Evolutionary conservation across 2,329 filamentous ascomycete genomes (phyloP).

Genomic region (Acrocalymma vagum): DNA sequence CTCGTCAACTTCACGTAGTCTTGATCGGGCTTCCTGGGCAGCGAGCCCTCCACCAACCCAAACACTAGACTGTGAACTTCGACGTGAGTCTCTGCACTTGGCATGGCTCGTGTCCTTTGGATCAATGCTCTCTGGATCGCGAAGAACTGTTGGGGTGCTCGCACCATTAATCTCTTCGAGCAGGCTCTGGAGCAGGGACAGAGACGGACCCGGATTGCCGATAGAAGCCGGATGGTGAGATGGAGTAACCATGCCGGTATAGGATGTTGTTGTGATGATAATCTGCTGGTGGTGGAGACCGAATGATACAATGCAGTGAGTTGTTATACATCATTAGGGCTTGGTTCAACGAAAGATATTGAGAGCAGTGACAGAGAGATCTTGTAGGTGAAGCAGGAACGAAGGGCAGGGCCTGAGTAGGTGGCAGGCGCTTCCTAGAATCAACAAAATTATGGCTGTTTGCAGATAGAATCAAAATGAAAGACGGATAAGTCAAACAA

Average conservation of each 20-base stretch:
- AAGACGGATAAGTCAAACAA: neutral
- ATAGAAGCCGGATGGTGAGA: conserved; percentile 10
- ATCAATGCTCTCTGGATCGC: neutral
- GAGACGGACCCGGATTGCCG: conserved; percentile 17
- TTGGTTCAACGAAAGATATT: no score
- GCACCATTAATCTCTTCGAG: conserved; percentile 35
- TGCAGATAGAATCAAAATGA: neutral
- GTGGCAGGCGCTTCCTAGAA: no score
- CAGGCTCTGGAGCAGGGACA: conserved; percentile 32
- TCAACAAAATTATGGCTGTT: no score
- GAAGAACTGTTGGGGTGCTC: neutral
- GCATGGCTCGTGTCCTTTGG: no score
- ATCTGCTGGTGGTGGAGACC: conserved; percentile 26
- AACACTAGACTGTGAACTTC: no score
- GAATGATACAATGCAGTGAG: conserved; percentile 25
- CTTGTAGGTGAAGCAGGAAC: no score
- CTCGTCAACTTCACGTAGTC: conserved; percentile 34
- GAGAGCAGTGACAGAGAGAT: no score
- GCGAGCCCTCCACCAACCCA: conserved; percentile 28
- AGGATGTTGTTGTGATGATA: conserved; percentile 22
- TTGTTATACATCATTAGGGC: no score
- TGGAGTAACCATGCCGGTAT: conserved; percentile 36
- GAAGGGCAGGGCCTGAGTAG: no score
- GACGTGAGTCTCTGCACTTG: no score
- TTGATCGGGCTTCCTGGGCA: conserved; percentile 31